Base-by-base conservation (phyloP, 108 stramenopile species). In the Skeletonema costatum region DNA sequence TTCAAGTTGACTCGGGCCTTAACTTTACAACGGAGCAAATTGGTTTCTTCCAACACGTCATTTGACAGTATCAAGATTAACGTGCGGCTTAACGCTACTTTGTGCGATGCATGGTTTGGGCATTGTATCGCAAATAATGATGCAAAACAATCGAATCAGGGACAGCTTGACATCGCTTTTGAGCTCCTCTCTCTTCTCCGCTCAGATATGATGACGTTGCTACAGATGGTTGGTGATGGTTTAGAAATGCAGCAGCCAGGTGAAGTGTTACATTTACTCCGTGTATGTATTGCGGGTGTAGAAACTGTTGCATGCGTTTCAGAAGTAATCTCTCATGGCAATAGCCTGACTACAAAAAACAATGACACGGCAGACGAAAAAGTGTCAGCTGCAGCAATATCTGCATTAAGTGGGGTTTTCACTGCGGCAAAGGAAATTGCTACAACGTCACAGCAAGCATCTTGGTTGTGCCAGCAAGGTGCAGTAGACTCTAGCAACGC, bases 51-150 rank as follows among this genome's bases (percentile, higher is more conserved):
- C 21, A 56, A 56, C 53, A 56, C 53, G 21, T 56, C 53, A 29
- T 56, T 56, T 25, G 53, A 56, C 25, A 56, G 53, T 10, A 56
- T n/a, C 2, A 56, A 56, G 25, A 21, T 25, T 2, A 25, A 53
- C 46, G 44, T 64, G n/a, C 67, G n/a, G 38, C 19, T 73, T 38
- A 63, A 63, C 25, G 71, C 73, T 4, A 44, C 70, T 64, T 35
- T 74, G 32, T 76, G 77, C 19, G 82, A 83, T 48, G 76, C 76
- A 14, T 83, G 82, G 82, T 38, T 77, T 41, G 82, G 82, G 17
- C 60, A 64, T 19, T 83, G 82, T 44, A 70, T 83, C 63, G 71
- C 66, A 62, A 83, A 83, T 44, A 76, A 83, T 44, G 82, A 83
- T 51, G 32, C 82, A 16, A 83, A 77, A 41, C 72, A 70, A 46